Conservation (phyloP, 73 alveolate species). For the Paramecium pentaurelia region DNA sequence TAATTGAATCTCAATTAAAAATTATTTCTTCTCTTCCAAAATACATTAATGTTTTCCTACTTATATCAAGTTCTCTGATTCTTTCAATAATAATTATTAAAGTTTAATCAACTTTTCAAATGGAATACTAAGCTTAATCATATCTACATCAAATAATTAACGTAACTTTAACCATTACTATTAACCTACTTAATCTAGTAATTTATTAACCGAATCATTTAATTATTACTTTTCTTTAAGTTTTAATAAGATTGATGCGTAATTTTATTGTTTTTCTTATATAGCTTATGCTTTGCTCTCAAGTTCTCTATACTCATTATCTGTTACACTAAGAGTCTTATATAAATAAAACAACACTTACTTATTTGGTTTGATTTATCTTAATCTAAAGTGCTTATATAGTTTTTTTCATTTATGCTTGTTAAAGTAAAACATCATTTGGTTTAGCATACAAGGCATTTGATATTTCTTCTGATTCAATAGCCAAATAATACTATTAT, state of each 20-base stretch:
- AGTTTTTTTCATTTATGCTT: background rate
- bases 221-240: background rate
- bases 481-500: background rate
- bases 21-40: constrained; percentile 20
- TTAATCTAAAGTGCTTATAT: background rate
- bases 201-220: background rate
- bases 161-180: background rate
- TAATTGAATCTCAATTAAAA: background rate
- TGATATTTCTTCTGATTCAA: constrained; percentile 23
- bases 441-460: background rate
- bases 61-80: background rate
- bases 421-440: background rate
- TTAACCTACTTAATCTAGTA: background rate
- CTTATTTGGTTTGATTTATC: background rate
- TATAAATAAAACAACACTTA: background rate
- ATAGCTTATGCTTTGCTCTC: background rate
- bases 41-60: background rate
- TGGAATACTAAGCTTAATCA: background rate
- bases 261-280: background rate
- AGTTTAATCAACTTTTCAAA: background rate
- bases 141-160: constrained; percentile 30
- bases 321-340: background rate
- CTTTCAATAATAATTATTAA: background rate
- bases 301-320: background rate
- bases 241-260: background rate